phyloP scores from a whole-genome alignment of 164 flowering plant species.

The Stephania yunnanensis region DNA sequence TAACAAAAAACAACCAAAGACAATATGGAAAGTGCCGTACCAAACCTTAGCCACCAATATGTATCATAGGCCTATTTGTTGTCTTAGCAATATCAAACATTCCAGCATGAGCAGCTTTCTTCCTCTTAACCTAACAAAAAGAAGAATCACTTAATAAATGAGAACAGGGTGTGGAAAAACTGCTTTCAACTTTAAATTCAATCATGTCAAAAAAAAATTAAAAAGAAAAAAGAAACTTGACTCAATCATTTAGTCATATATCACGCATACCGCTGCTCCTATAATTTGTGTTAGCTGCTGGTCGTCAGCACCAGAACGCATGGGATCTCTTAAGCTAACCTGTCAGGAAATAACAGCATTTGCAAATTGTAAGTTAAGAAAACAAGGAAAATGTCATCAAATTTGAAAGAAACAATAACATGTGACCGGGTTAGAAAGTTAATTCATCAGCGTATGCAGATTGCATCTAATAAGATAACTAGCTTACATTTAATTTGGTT shows the following conservation, averaged over 20 bases:
- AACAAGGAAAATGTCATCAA: neutral
- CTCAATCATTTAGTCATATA: neutral
- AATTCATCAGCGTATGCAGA: too few species aligned
- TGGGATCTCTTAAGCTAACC: slow-evolving; percentile 96
- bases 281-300: slow-evolving; percentile 68
- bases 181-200: neutral
- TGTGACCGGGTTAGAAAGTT: too few species aligned
- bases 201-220: neutral
- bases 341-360: slow-evolving; percentile 5
- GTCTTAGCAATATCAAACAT: slow-evolving; percentile 96
- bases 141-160: slow-evolving; percentile 2
- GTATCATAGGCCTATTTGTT: slow-evolving; percentile 95
- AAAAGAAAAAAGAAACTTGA: neutral
- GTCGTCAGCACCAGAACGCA: slow-evolving; percentile 76
- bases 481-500: neutral
- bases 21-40: slow-evolving; percentile 13
- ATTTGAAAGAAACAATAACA: neutral
- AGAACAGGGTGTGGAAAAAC: neutral
- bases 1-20: slow-evolving; percentile 2
- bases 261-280: slow-evolving; percentile 68
- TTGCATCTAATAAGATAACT: neutral
- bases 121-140: slow-evolving; percentile 74
- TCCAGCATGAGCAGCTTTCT: slow-evolving; percentile 96
- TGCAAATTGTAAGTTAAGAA: neutral
- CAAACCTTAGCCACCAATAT: slow-evolving; percentile 73